These are phyloP conservation scores for Clathrus columnatus DNA, from an alignment of 768 basidiomycete species.

Conservation along the genomic window DNA sequence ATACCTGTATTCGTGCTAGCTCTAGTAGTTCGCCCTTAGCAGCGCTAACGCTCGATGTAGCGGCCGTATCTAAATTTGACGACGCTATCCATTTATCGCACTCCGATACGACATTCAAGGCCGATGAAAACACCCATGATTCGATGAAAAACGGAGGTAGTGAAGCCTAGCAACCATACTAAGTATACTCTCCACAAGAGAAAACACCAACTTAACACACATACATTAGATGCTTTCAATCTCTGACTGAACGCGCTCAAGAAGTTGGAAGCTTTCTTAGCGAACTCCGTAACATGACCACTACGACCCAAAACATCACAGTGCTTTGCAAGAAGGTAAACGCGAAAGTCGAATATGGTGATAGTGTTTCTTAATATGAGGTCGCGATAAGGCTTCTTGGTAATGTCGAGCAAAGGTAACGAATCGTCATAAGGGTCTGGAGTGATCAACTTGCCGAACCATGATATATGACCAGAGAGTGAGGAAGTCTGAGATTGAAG, in stretches of 20 bases:
- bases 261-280: constrained; percentile 63
- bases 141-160: constrained; percentile 73
- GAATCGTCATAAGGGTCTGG: constrained; percentile 68
- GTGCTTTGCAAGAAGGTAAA: constrained; percentile 84
- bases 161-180: constrained; percentile 28
- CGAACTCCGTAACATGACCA: constrained; percentile 60
- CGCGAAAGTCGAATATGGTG: constrained; percentile 87
- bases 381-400: constrained; percentile 81
- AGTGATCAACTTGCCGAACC: constrained; percentile 84
- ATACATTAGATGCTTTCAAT: constrained; percentile 68
- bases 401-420: constrained; percentile 63
- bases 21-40: constrained; percentile 85
- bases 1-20: constrained; percentile 79
- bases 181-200: too few species aligned
- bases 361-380: constrained; percentile 86
- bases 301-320: constrained; percentile 65
- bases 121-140: constrained; percentile 89
- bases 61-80: constrained; percentile 37
- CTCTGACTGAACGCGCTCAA: constrained; percentile 67
- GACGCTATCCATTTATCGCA: constrained; percentile 63
- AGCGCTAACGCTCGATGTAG: constrained; percentile 51
- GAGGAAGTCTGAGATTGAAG: constrained; percentile 45
- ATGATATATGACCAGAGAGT: constrained; percentile 54
- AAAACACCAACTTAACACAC: constrained; percentile 11
- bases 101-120: constrained; percentile 72